phyloP scores from a whole-genome alignment of 805 yeast species.

The Yarrowia porcina region DNA sequence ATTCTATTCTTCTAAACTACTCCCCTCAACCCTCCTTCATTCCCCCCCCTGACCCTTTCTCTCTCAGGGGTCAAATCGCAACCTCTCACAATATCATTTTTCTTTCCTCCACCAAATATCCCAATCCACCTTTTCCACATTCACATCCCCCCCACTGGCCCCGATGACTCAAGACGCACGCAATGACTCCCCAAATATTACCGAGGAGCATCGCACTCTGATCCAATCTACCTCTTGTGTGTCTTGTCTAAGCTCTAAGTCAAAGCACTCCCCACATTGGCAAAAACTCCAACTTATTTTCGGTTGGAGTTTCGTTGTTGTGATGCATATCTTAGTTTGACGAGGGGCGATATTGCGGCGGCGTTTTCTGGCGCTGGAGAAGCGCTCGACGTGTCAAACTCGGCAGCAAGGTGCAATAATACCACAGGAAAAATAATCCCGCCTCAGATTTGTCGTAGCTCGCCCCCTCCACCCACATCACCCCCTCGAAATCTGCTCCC shows the following conservation, averaged over 20 bases:
- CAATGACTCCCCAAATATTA: not conserved
- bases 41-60: too few species aligned
- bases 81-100: too few species aligned
- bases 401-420: too few species aligned
- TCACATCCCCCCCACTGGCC: not conserved
- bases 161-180: too few species aligned
- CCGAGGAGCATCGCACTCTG: not conserved
- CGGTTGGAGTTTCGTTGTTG: constrained; percentile 21
- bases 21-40: too few species aligned
- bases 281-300: constrained; percentile 6
- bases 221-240: constrained; percentile 12
- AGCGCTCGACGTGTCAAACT: not conserved
- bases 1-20: too few species aligned
- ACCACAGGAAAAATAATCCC: not conserved
- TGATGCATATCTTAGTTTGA: constrained; percentile 2
- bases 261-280: constrained; percentile 9
- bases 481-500: not conserved
- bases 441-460: not conserved
- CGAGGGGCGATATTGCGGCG: not conserved
- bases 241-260: constrained; percentile 3
- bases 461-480: not conserved
- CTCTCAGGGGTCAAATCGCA: too few species aligned
- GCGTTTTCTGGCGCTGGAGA: not conserved
- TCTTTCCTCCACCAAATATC: too few species aligned
- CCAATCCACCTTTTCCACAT: too few species aligned